Evolutionary conservation across 192 early-diverging fungal genomes (phyloP).

Genomic region (Chytriomyces sp.): DNA sequence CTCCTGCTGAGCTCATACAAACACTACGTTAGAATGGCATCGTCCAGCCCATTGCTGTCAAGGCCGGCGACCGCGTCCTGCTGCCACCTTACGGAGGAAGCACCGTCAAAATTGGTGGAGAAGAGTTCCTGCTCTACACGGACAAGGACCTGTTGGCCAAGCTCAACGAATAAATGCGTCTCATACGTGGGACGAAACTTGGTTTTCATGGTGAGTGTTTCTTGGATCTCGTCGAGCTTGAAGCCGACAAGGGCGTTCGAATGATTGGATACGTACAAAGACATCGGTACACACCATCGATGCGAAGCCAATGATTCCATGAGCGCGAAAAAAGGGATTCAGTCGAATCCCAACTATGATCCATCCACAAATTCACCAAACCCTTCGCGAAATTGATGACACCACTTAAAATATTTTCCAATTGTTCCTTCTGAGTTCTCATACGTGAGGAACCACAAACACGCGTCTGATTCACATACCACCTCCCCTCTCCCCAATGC

Average conservation of each 20-base stretch:
- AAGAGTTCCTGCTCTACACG: slow-evolving; percentile 90
- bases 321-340: no score
- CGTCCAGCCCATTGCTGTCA: slow-evolving; percentile 75
- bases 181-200: no score
- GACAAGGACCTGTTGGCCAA: slow-evolving; percentile 95
- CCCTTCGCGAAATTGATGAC: slow-evolving; percentile 3
- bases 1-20: slow-evolving; percentile 19
- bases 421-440: slow-evolving; percentile 28
- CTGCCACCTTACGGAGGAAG: slow-evolving; percentile 95
- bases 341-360: no score
- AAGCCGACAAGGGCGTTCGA: no score
- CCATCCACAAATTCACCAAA: no score
- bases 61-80: slow-evolving; percentile 92
- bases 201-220: no score
- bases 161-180: slow-evolving; percentile 50
- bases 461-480: slow-evolving; percentile 6
- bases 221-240: no score
- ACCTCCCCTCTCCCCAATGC: not conserved
- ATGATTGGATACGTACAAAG: no score
- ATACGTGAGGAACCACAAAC: slow-evolving; percentile 4
- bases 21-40: slow-evolving; percentile 70
- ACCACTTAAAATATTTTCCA: slow-evolving; percentile 2
- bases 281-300: no score
- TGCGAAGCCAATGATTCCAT: no score
- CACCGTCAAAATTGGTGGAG: slow-evolving; percentile 86